A percentile compares a stretch with the other conserved stretches of the same genome.
Conservation (phyloP, 2,329 filamentous ascomycete species). For the Aspergillus puulaauensis region DNA sequence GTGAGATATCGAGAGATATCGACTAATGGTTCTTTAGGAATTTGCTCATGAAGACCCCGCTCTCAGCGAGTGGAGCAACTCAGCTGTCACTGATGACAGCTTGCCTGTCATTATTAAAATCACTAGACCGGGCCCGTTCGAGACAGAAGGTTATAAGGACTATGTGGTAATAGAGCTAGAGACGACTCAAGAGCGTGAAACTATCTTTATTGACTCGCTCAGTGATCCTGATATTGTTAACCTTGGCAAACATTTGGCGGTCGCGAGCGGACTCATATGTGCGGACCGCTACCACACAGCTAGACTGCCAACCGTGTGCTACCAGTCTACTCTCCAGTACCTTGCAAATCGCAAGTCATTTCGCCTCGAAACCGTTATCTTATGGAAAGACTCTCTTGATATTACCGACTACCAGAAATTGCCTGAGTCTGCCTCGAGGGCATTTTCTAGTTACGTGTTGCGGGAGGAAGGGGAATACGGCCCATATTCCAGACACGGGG, state of each 20-base stretch:
- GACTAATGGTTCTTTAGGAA: constrained; percentile 16
- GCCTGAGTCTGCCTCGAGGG: constrained; percentile 14
- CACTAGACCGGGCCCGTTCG: background rate
- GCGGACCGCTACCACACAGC: constrained; percentile 26
- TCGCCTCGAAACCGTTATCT: constrained; percentile 28
- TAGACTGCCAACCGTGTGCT: constrained; percentile 27
- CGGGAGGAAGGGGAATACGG: constrained; percentile 17
- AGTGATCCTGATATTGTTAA: constrained; percentile 15
- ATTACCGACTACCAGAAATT: constrained; percentile 22
- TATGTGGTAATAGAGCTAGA: constrained; percentile 23
- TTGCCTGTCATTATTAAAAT: constrained; percentile 25
- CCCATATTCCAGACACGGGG: background rate
- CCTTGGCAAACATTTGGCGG: constrained; percentile 25
- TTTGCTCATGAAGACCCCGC: constrained; percentile 8
- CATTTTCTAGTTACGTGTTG: constrained; percentile 32
- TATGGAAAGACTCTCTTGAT: constrained; percentile 38
- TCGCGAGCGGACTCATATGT: constrained; percentile 20
- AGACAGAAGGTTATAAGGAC: constrained; percentile 1
- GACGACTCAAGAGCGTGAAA: constrained; percentile 13
- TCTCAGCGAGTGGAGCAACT: background rate
- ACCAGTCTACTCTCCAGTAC: constrained; percentile 30
- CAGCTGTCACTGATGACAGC: background rate
- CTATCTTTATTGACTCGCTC: constrained; percentile 21
- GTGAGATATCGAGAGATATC: background rate
- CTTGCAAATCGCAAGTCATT: constrained; percentile 21